A percentile compares a stretch with the other conserved stretches of the same genome.
Conservation (phyloP, 805 yeast genomes). For the Nematodospora valgi region DNA sequence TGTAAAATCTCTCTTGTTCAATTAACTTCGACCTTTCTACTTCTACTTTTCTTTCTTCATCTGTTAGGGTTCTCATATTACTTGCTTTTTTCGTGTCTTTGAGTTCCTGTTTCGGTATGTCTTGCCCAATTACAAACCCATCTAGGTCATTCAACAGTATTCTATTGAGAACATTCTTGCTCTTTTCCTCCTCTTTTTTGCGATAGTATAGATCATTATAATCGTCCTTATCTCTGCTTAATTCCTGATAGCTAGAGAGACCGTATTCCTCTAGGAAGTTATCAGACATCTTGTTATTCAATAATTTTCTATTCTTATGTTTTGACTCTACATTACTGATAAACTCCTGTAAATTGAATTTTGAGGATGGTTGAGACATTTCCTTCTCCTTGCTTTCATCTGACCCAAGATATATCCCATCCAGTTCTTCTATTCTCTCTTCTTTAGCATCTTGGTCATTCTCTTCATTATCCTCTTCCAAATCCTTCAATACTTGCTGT, state of each 20-base stretch:
- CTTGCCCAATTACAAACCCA: conserved; percentile 35
- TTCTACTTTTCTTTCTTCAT: conserved; percentile 26
- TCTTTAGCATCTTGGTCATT: conserved; percentile 10
- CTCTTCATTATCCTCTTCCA: conserved; percentile 15
- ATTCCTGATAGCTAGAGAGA: conserved; percentile 25
- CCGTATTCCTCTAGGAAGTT: conserved; percentile 40
- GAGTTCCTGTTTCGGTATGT: conserved; percentile 5
- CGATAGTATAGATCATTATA: conserved; percentile 21
- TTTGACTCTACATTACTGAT: conserved; percentile 14
- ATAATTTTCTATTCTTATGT: conserved; percentile 25
- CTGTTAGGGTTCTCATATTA: conserved; percentile 17
- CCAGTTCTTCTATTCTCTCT: conserved; percentile 13
- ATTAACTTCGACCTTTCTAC: conserved; percentile 19
- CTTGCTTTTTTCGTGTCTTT: conserved; percentile 6
- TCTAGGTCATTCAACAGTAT: conserved; percentile 24
- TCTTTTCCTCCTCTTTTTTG: conserved; percentile 11
- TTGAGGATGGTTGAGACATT: conserved; percentile 1
- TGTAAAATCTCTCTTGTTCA: conserved; percentile 24
- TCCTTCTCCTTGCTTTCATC: conserved; percentile 10
- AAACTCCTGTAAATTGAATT: conserved; percentile 21
- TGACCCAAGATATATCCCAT: conserved; percentile 39
- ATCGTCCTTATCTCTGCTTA: conserved; percentile 24
- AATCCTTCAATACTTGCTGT: conserved; percentile 28
- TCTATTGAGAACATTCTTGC: conserved; percentile 6
- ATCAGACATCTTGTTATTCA: conserved; percentile 25